These are phyloP conservation scores for Aureobasidium melanogenum DNA, from an alignment of 2,329 filamentous ascomycete genomes.

Conservation along the genomic window DNA sequence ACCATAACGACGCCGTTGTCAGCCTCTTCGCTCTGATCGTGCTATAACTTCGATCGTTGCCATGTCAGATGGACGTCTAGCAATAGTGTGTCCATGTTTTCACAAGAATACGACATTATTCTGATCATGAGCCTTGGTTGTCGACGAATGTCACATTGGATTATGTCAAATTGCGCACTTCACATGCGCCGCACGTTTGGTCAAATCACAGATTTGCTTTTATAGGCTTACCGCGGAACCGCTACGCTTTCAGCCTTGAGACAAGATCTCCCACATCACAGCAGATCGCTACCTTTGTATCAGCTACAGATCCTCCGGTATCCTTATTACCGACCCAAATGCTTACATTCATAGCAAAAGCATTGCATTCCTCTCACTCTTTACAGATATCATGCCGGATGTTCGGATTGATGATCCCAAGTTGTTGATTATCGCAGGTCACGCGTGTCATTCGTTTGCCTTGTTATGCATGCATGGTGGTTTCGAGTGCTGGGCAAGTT, in stretches of 20 bases:
- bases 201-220: neutral
- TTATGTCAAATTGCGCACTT: neutral
- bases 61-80: neutral
- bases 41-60: neutral
- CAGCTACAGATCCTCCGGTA: neutral
- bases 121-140: neutral
- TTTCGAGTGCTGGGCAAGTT: neutral
- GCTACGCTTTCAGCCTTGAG: neutral
- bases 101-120: neutral
- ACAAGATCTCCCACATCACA: neutral
- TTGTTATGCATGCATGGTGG: slow-evolving; percentile 5
- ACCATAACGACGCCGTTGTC: neutral
- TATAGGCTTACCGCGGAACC: neutral
- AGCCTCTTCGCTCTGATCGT: neutral
- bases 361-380: neutral
- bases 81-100: neutral
- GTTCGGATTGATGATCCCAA: neutral
- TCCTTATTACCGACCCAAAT: neutral
- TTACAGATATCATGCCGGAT: neutral
- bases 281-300: neutral
- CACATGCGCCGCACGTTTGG: neutral
- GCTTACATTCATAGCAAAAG: neutral
- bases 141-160: neutral
- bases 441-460: neutral
- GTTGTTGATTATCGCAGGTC: neutral